These are phyloP conservation scores for Pseudonitzschia multiseries DNA, from an alignment of 108 stramenopile genomes.

Conservation along the genomic window DNA sequence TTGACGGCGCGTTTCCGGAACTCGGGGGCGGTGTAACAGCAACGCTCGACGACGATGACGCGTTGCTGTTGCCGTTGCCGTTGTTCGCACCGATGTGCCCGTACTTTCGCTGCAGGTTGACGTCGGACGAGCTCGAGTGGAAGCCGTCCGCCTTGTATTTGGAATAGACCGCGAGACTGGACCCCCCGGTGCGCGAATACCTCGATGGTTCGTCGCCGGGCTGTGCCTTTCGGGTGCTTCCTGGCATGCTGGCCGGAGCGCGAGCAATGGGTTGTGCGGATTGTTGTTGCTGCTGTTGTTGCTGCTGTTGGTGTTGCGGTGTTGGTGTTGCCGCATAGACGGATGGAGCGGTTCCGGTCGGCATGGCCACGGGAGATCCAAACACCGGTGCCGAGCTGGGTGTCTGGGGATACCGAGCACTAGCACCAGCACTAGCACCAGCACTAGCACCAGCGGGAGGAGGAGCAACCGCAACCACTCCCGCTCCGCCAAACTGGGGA, in stretches of 20 bases:
- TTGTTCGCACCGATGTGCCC: conserved; percentile 52
- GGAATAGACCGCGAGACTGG: conserved; percentile 31
- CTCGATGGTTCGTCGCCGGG: conserved; percentile 6
- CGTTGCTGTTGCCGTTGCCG: too few species aligned
- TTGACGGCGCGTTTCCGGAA: conserved; percentile 23
- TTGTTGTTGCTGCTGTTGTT: neutral
- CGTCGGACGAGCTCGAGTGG: conserved; percentile 81
- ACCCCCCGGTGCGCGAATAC: conserved; percentile 57
- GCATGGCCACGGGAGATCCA: conserved; percentile 1
- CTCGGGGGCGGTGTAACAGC: conserved; percentile 25
- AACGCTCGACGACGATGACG: conserved; percentile 17
- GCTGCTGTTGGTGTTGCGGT: neutral
- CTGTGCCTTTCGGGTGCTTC: neutral
- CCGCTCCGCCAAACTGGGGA: conserved; percentile 32
- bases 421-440: conserved; percentile 2
- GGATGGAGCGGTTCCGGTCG: neutral
- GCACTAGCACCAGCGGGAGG: conserved; percentile 15
- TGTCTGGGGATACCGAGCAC: conserved; percentile 14
- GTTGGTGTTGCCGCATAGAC: neutral
- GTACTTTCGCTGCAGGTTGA: conserved; percentile 77
- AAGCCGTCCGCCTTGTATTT: conserved; percentile 87
- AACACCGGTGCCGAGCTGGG: neutral
- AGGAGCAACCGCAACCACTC: conserved; percentile 13
- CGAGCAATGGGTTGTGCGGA: conserved; percentile 6
- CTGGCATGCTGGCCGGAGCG: conserved; percentile 4